Conservation (phyloP, 2,329 filamentous ascomycete genomes). For the Ascochyta fabae region DNA sequence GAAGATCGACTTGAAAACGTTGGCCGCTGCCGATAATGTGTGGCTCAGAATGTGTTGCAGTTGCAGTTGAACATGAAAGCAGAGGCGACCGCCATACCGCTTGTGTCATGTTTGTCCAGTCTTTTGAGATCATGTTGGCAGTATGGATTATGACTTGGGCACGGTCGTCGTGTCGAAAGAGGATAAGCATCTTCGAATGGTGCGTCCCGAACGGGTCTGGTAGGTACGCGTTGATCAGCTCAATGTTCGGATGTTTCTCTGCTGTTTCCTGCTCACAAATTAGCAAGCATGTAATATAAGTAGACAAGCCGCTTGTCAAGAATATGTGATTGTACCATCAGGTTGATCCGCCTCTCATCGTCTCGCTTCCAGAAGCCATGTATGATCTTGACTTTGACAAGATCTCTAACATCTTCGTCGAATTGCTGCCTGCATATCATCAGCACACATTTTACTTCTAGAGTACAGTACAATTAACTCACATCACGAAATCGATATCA, state of each 20-base stretch:
- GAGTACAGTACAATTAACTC: constrained; percentile 14
- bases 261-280: constrained; percentile 62
- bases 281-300: not conserved
- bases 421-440: constrained; percentile 52
- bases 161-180: constrained; percentile 76
- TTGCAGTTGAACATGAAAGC: constrained; percentile 58
- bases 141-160: constrained; percentile 86
- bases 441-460: not conserved
- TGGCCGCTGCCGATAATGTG: constrained; percentile 63
- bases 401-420: constrained; percentile 60
- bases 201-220: constrained; percentile 87
- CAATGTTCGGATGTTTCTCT: constrained; percentile 68
- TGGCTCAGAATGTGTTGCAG: constrained; percentile 9
- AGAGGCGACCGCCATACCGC: constrained; percentile 79
- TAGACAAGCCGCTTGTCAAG: not conserved
- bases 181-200: constrained; percentile 83
- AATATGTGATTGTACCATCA: constrained; percentile 58
- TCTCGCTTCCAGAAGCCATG: constrained; percentile 74
- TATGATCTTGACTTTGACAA: constrained; percentile 64
- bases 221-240: constrained; percentile 76
- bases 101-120: constrained; percentile 90
- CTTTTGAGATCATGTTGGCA: constrained; percentile 86
- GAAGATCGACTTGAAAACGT: constrained; percentile 77
- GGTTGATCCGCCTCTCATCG: constrained; percentile 61
- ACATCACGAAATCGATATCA: constrained; percentile 68